A percentile compares a stretch with the other conserved stretches of the same genome.
These are phyloP conservation scores for Neofusicoccum sp. DNA, from an alignment of 2,329 filamentous ascomycete genomes.

Conservation along the genomic window DNA sequence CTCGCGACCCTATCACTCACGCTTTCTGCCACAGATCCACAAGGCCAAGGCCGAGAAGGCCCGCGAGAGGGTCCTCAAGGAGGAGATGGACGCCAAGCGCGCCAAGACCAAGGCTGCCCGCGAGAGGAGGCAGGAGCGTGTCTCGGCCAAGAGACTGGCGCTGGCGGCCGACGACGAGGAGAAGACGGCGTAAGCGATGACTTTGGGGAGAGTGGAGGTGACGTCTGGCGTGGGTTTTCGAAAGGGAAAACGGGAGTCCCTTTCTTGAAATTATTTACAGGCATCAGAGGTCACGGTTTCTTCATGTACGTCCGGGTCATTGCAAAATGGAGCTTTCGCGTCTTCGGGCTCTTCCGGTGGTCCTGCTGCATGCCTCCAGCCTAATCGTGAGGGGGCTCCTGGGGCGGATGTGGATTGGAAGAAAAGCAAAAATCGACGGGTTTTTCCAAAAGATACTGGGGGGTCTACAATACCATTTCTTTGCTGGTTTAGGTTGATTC, in stretches of 20 bases:
- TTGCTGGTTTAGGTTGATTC: conserved; percentile 11
- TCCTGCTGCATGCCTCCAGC: conserved; percentile 9
- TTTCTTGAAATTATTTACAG: conserved; percentile 37
- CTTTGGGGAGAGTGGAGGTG: conserved; percentile 35
- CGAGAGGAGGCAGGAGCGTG: conserved; percentile 95
- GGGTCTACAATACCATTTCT: conserved; percentile 13
- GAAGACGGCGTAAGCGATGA: conserved; percentile 36
- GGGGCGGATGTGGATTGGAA: conserved; percentile 2
- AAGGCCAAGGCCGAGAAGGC: conserved; percentile 99
- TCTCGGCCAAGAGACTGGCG: conserved; percentile 86
- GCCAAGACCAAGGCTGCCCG: conserved; percentile 99
- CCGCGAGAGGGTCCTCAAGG: conserved; percentile 93
- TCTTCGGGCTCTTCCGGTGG: conserved; percentile 16
- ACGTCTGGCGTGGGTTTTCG: conserved; percentile 45
- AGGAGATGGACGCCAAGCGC: conserved; percentile 99
- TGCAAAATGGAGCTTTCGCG: conserved; percentile 31
- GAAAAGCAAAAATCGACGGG: conserved; percentile 15
- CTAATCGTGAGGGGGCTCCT: conserved; percentile 15
- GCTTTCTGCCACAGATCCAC: conserved; percentile 74
- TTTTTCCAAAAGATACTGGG: conserved; percentile 10
- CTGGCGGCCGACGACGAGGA: conserved; percentile 70
- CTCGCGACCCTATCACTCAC: conserved; percentile 33
- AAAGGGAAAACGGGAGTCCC: conserved; percentile 40
- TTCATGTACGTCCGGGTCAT: conserved; percentile 46
- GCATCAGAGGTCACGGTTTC: conserved; percentile 47